Conservation (phyloP, 2,329 filamentous ascomycete species). For the Incumbomyces delicatus region DNA sequence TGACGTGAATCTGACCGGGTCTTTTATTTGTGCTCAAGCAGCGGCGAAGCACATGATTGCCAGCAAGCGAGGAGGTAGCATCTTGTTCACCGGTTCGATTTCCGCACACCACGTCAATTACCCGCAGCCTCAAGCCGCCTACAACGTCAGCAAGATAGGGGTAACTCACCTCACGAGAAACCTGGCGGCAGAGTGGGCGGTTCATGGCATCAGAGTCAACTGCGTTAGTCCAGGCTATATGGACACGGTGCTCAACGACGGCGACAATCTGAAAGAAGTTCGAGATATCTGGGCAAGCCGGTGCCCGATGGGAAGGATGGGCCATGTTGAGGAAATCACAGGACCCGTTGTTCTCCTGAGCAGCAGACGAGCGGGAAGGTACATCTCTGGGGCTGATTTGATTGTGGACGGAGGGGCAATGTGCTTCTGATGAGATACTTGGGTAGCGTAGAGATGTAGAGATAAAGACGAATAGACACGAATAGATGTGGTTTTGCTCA, state of each 20-base stretch:
- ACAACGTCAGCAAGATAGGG: conserved; percentile 63
- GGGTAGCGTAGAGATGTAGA: not conserved
- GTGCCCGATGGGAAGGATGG: conserved; percentile 58
- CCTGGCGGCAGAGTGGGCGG: conserved; percentile 64
- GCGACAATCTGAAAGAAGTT: conserved; percentile 46
- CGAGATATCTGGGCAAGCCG: conserved; percentile 48
- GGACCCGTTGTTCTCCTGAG: conserved; percentile 53
- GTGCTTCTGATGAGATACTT: conserved; percentile 16
- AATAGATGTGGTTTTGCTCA: too few species aligned
- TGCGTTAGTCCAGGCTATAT: conserved; percentile 65
- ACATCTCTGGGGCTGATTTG: conserved; percentile 60
- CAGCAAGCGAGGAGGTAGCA: conserved; percentile 55
- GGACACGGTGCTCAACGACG: conserved; percentile 65
- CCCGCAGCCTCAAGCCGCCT: conserved; percentile 56
- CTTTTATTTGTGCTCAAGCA: conserved; percentile 62
- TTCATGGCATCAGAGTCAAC: conserved; percentile 61
- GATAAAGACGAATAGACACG: not conserved
- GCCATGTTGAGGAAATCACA: conserved; percentile 51
- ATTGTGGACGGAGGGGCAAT: conserved; percentile 49
- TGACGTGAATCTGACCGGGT: conserved; percentile 63
- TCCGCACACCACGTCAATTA: conserved; percentile 45
- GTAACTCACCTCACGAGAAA: conserved; percentile 54
- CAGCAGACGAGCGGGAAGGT: conserved; percentile 50
- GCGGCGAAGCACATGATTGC: conserved; percentile 35
- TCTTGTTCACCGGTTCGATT: conserved; percentile 57